Conservation (phyloP, 73 alveolate genomes). For the Urostyla sp. region DNA sequence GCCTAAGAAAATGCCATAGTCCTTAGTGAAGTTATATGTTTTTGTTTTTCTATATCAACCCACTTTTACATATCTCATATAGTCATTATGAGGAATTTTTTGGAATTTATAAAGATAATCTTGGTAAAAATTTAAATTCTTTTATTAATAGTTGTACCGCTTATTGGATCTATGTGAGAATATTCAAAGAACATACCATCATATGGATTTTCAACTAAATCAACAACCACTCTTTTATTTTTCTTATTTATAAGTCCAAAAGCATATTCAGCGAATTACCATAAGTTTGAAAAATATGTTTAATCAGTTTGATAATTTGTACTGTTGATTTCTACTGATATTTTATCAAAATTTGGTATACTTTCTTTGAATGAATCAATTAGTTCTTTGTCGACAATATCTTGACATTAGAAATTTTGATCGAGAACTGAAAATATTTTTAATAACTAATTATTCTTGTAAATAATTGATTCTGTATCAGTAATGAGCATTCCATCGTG, state of each 20-base stretch:
- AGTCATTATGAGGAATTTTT: background rate
- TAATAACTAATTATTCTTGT: background rate
- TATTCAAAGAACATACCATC: background rate
- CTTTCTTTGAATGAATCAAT: background rate
- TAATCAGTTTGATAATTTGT: background rate
- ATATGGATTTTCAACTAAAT: background rate
- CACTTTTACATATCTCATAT: conserved; percentile 17
- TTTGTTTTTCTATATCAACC: conserved; percentile 17
- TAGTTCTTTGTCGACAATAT: background rate
- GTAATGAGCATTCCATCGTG: conserved; percentile 35
- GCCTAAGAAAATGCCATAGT: conserved; percentile 40
- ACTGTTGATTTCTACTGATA: background rate
- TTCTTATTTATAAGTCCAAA: background rate
- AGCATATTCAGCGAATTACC: background rate
- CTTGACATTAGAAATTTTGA: background rate
- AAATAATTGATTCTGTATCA: background rate
- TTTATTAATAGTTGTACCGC: background rate
- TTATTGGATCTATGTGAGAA: background rate
- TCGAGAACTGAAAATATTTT: background rate
- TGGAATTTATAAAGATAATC: background rate
- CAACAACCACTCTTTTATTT: background rate
- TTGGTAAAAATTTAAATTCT: conserved; percentile 1
- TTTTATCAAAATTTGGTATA: background rate
- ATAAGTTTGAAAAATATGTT: background rate
- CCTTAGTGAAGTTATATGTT: background rate